Conservation (phyloP, 352 stramenopile genomes). For the Aphanomyces invadans region DNA sequence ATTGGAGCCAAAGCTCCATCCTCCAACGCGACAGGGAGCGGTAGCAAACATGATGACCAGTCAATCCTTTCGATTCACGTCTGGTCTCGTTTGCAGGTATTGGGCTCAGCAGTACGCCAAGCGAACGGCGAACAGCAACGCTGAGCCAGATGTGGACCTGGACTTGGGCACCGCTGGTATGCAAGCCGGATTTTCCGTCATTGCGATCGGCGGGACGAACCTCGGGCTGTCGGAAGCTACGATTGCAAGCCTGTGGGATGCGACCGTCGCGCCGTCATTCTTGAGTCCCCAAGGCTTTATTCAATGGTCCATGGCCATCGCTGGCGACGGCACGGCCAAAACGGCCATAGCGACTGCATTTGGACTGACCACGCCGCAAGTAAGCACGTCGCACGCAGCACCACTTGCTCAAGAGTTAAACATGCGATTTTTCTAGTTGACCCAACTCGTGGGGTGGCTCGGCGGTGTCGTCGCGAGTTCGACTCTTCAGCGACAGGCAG, state of each 20-base stretch:
- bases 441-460: slow-evolving; percentile 41
- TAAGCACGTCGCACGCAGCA: neutral
- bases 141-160: slow-evolving; percentile 52
- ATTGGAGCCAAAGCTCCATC: slow-evolving; percentile 39
- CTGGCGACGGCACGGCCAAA: slow-evolving; percentile 14
- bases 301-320: slow-evolving; percentile 33
- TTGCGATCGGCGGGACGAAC: slow-evolving; percentile 23
- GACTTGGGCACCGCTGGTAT: slow-evolving; percentile 41
- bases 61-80: no score
- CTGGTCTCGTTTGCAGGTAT: slow-evolving; percentile 27
- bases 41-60: no score
- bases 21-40: slow-evolving; percentile 47
- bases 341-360: slow-evolving; percentile 26
- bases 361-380: slow-evolving; percentile 32
- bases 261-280: slow-evolving; percentile 36
- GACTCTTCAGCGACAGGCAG: slow-evolving; percentile 40
- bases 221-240: neutral
- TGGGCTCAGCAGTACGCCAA: slow-evolving; percentile 44
- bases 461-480: slow-evolving; percentile 32
- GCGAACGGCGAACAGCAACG: slow-evolving; percentile 37
- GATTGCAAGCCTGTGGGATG: slow-evolving; percentile 36
- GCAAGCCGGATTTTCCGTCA: slow-evolving; percentile 49
- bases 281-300: slow-evolving; percentile 40
- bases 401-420: neutral
- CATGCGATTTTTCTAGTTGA: slow-evolving; percentile 20